A percentile compares a stretch with the other conserved stretches of the same genome.
phyloP scores from a whole-genome alignment of 2,329 filamentous ascomycete species.

The Hypoxylon sp. region DNA sequence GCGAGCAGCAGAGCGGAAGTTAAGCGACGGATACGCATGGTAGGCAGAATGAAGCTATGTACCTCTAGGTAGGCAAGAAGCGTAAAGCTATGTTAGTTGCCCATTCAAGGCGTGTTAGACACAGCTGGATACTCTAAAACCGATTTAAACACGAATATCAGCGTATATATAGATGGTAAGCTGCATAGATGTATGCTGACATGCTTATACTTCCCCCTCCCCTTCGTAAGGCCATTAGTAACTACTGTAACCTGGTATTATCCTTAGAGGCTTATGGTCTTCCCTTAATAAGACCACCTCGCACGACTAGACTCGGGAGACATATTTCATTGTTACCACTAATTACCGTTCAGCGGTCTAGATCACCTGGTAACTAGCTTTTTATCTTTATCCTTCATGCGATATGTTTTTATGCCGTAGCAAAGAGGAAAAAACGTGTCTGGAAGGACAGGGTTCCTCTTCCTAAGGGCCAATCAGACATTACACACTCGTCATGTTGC shows the following conservation, averaged over 20 bases:
- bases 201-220: not conserved
- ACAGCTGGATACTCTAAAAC: conserved; percentile 1
- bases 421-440: not conserved
- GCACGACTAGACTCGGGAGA: not conserved
- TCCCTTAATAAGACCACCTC: conserved; percentile 7
- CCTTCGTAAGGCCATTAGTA: conserved; percentile 3
- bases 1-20: conserved; percentile 15
- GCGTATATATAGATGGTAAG: not conserved
- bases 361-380: conserved; percentile 4
- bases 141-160: not conserved
- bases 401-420: conserved; percentile 10
- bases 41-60: conserved; percentile 1
- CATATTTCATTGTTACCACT: not conserved
- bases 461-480: conserved; percentile 11
- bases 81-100: not conserved
- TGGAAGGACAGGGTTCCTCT: conserved; percentile 1
- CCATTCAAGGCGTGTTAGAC: conserved; percentile 2
- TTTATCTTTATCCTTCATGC: not conserved
- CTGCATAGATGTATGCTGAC: conserved; percentile 3
- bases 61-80: not conserved
- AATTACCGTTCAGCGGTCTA: conserved; percentile 16
- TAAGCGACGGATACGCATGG: conserved; percentile 23
- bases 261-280: not conserved
- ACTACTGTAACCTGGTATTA: not conserved
- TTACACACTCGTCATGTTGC: not conserved